phyloP scores from a whole-genome alignment of 192 early-diverging fungal genomes.

The Linnemannia exigua region DNA sequence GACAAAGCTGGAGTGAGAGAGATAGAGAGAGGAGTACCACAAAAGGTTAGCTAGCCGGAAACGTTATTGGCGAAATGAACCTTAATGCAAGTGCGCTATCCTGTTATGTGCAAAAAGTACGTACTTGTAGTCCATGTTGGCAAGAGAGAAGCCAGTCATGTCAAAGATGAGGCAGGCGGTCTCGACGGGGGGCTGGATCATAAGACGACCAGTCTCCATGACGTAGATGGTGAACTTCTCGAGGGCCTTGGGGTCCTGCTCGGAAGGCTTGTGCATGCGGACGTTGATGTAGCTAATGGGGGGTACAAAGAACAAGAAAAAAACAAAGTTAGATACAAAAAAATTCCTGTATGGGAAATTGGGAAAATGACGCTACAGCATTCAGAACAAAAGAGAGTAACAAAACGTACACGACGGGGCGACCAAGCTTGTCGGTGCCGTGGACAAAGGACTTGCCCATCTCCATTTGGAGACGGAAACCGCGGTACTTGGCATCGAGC shows the following conservation, averaged over 20 bases:
- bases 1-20: conserved; percentile 58
- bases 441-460: conserved; percentile 59
- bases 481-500: conserved; percentile 12
- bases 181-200: conserved; percentile 72
- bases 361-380: not conserved
- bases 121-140: conserved; percentile 37
- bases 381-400: not conserved
- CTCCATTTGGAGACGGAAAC: conserved; percentile 39
- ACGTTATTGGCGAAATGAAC: no score
- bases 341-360: not conserved
- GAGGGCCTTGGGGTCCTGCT: conserved; percentile 70
- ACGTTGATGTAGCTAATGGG: conserved; percentile 61
- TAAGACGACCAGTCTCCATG: conserved; percentile 76
- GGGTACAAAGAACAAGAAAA: not conserved
- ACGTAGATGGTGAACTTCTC: conserved; percentile 75
- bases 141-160: conserved; percentile 35
- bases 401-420: conserved; percentile 60
- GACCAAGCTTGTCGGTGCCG: conserved; percentile 59
- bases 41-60: not conserved
- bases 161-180: conserved; percentile 51
- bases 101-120: not conserved
- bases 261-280: conserved; percentile 59
- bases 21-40: not conserved
- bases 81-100: not conserved
- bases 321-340: not conserved